Conservation (phyloP, 1,139 yeast species). For the Saccharomyces hybrid region DNA sequence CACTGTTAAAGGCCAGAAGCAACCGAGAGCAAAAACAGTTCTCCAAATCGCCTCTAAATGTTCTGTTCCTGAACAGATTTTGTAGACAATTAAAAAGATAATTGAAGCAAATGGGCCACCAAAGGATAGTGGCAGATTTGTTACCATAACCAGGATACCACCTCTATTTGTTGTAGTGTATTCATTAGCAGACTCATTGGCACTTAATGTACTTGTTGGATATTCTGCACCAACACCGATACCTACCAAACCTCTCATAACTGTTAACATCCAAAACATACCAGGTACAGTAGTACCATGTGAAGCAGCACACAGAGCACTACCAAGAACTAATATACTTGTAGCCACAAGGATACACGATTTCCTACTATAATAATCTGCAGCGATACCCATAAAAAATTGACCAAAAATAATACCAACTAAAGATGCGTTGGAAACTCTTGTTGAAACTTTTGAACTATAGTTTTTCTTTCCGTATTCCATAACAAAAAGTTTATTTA, state of each 20-base stretch:
- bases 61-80: slow-evolving; percentile 49
- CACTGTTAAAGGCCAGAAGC: slow-evolving; percentile 75
- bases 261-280: slow-evolving; percentile 71
- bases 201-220: slow-evolving; percentile 88
- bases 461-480: slow-evolving; percentile 60
- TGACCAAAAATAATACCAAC: slow-evolving; percentile 91
- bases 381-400: slow-evolving; percentile 65
- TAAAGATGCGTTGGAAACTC: slow-evolving; percentile 82
- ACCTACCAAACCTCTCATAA: slow-evolving; percentile 80
- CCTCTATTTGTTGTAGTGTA: slow-evolving; percentile 78
- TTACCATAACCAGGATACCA: slow-evolving; percentile 82
- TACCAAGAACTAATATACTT: slow-evolving; percentile 59
- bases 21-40: slow-evolving; percentile 84
- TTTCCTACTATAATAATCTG: slow-evolving; percentile 74
- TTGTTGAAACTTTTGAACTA: slow-evolving; percentile 59
- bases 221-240: slow-evolving; percentile 85
- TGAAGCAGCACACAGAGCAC: slow-evolving; percentile 72
- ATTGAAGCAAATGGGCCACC: slow-evolving; percentile 83
- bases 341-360: slow-evolving; percentile 75
- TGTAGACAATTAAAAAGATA: slow-evolving; percentile 75
- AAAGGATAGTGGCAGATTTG: slow-evolving; percentile 77
- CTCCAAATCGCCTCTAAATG: slow-evolving; percentile 61
- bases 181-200: slow-evolving; percentile 81
- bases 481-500: slow-evolving; percentile 54
- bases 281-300: slow-evolving; percentile 75